A percentile compares a stretch with the other conserved stretches of the same genome.
Conservation (phyloP, 2,329 filamentous ascomycete species). For the Elsinoe necatrix region DNA sequence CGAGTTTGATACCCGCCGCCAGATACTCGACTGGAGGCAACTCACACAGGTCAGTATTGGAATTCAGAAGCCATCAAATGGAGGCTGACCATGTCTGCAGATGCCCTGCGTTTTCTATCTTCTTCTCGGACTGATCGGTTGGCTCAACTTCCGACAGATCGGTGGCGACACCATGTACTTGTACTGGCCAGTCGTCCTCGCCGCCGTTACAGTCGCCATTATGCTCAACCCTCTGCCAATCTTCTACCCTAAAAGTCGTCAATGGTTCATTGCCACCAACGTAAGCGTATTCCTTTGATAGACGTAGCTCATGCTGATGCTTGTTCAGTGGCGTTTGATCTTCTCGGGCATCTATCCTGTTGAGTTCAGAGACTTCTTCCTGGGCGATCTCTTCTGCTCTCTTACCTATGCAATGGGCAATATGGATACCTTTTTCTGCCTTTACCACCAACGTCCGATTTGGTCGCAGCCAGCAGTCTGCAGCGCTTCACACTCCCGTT, state of each 20-base stretch:
- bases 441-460: conserved; percentile 58
- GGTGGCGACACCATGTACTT: conserved; percentile 61
- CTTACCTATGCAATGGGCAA: conserved; percentile 86
- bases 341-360: conserved; percentile 84
- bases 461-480: conserved; percentile 70
- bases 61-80: too few species aligned
- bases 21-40: conserved; percentile 75
- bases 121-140: conserved; percentile 68
- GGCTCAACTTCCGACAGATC: conserved; percentile 75
- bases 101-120: conserved; percentile 79
- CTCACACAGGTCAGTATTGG: conserved; percentile 55
- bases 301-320: background rate
- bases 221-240: conserved; percentile 63
- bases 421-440: conserved; percentile 85
- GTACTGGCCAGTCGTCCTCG: conserved; percentile 78
- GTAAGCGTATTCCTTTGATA: conserved; percentile 43
- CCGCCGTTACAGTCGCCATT: conserved; percentile 57
- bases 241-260: conserved; percentile 66
- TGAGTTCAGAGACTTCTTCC: conserved; percentile 94
- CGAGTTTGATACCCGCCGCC: conserved; percentile 81
- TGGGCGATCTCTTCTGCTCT: conserved; percentile 96
- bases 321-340: conserved; percentile 65
- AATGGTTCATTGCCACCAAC: conserved; percentile 85
- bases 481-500: conserved; percentile 74
- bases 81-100: too few species aligned